Evolutionary conservation across 768 basidiomycete genomes (phyloP).

Genomic region (Pisolithus marmoratus): DNA sequence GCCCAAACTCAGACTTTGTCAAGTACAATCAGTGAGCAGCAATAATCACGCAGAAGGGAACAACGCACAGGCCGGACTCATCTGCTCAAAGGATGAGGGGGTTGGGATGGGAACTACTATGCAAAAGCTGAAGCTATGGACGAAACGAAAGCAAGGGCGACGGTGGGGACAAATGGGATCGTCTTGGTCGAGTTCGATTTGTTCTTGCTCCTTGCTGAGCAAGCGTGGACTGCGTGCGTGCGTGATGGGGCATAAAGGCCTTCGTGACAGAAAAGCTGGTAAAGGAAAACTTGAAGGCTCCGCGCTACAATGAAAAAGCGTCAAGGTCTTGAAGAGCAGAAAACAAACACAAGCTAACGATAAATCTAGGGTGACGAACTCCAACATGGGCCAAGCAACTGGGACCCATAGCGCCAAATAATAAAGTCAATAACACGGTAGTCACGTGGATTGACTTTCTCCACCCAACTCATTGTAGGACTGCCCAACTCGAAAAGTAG

Average conservation of each 20-base stretch:
- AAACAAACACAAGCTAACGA: neutral
- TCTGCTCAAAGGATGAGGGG: slow-evolving; percentile 66
- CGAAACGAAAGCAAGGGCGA: slow-evolving; percentile 65
- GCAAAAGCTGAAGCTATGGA: slow-evolving; percentile 70
- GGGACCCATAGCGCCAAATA: slow-evolving; percentile 21
- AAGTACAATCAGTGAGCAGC: neutral
- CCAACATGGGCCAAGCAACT: slow-evolving; percentile 16
- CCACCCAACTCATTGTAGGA: too few species aligned
- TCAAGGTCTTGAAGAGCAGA: slow-evolving; percentile 12
- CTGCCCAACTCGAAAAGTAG: too few species aligned
- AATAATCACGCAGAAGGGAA: neutral
- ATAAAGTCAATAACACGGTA: slow-evolving; percentile 6
- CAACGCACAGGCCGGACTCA: slow-evolving; percentile 63
- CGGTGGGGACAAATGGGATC: slow-evolving; percentile 62
- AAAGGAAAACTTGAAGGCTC: slow-evolving; percentile 26
- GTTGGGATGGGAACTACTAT: slow-evolving; percentile 70
- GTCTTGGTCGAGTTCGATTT: slow-evolving; percentile 32
- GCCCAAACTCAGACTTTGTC: slow-evolving; percentile 52
- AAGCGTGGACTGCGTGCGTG: slow-evolving; percentile 22
- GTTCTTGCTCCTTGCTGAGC: slow-evolving; percentile 13
- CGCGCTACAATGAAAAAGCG: slow-evolving; percentile 6
- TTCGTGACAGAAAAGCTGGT: slow-evolving; percentile 31
- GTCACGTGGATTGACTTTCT: slow-evolving; percentile 18
- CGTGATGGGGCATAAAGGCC: slow-evolving; percentile 33
- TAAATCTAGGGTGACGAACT: slow-evolving; percentile 6